Percentiles rank a stretch among this genome's conserved stretches.
These are phyloP conservation scores for Colletotrichum costaricense DNA, from an alignment of 2,329 filamentous ascomycete genomes.

Conservation along the genomic window DNA sequence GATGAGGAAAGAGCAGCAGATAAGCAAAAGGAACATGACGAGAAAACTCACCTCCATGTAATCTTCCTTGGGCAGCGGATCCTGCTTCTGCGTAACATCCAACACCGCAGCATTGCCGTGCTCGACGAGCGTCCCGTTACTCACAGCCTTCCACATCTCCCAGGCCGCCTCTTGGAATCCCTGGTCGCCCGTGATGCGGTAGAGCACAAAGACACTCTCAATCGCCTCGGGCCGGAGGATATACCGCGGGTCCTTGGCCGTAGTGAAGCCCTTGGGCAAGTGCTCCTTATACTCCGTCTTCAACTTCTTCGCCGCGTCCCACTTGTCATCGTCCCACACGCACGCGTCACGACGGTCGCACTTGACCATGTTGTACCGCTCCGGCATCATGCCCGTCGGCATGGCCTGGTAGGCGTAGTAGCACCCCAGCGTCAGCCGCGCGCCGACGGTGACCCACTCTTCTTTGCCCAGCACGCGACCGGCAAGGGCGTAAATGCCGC, in stretches of 20 bases:
- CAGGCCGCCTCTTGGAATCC: conserved; percentile 63
- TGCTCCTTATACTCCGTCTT: conserved; percentile 41
- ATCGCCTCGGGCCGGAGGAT: conserved; percentile 63
- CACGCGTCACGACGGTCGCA: conserved; percentile 55
- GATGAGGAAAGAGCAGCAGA: not conserved
- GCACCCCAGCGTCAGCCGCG: conserved; percentile 61
- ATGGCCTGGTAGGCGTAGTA: conserved; percentile 61
- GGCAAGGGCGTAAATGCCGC: conserved; percentile 62
- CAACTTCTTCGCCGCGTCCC: conserved; percentile 40
- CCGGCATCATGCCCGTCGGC: conserved; percentile 64
- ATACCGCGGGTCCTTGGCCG: conserved; percentile 62
- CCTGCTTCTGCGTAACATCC: conserved; percentile 61
- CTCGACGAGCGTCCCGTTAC: conserved; percentile 57
- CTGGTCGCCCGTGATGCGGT: conserved; percentile 60
- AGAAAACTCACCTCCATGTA: conserved; percentile 45
- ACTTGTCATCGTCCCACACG: conserved; percentile 51
- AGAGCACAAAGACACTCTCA: conserved; percentile 65
- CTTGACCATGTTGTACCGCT: conserved; percentile 55
- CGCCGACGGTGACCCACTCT: conserved; percentile 55
- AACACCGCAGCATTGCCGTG: conserved; percentile 60
- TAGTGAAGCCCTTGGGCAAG: conserved; percentile 70
- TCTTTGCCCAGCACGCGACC: conserved; percentile 54
- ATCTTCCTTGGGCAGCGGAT: conserved; percentile 56
- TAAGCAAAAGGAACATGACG: not conserved
- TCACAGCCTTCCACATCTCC: conserved; percentile 64